Evolutionary conservation across 106 monocot species (phyloP), one percentile per base, ranked within the genome.

Genomic region (Dactylorhiza incarnata): DNA sequence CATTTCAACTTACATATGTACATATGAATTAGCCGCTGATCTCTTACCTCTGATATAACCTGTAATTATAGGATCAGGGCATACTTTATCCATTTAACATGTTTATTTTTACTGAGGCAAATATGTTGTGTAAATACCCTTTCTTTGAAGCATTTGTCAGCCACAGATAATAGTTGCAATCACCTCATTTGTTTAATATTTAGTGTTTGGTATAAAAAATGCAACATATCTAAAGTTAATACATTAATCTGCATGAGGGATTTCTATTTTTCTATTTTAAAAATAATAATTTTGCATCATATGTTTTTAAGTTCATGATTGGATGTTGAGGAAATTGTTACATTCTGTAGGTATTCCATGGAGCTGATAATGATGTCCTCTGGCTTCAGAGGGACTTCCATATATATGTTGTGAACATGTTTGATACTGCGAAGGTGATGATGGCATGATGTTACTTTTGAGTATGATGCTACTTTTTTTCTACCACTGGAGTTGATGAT

Each of bases 361-460:
- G 96, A 68, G 87, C 91, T 83, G 93, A 93, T 68, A 97, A 89
- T 82, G 96, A 96, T 83, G 80, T 93, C 72, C 82, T 97, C 76
- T 93, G 96, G 96, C 93, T 97, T 61, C 93, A 97, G 63, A 89
- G 96, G 62, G 96, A 97, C 74, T 93, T 93, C 55, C 93, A 97
- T 74, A 89, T 97, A 78, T 93, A 97, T 82, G 87, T 97, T 67
- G 89, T 93, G 15, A 97, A 93, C 78, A 81, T 97, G 86, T 97
- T 93, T 83, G 96, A 97, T 84, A 97, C 96, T 51, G 93, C 91
- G 52, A 97, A 97, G 91, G 96, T 72, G 20, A 48, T 72, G 15
- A 37, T 69, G 17, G n/a, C 45, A 69, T 46, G 14, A 7, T 69
- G 5, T 16, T 7, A 69, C 24, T 69, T 69, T 45, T 46, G 6